Evolutionary conservation across 805 yeast genomes (phyloP), one percentile per base, ranked within the genome.

Genomic region (Ogataea haglerorum): DNA sequence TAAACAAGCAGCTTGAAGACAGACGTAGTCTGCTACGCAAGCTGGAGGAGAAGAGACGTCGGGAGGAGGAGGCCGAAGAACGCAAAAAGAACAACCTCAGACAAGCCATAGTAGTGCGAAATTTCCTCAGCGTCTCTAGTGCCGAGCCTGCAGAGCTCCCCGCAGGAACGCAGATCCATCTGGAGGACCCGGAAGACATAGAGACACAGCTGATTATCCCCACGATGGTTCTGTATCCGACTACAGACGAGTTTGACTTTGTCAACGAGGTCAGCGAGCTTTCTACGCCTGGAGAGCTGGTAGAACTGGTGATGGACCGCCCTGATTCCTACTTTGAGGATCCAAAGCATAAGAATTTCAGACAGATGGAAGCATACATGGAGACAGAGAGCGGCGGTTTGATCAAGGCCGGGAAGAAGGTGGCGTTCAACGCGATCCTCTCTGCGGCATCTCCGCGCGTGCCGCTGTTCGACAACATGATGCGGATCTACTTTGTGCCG

Each of bases 321-420:
- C 89, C 90, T 3, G 73, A 73, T 6, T 75, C 75, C 30, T 87
- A 85, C 82, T 82, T 81, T 54, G 73, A 71, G 31, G 76, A 73
- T 30, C 80, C 82, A 5, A 76, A 73, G 47, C 88, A 83, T 50
- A 49, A 50, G 19, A 75, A 80, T 45, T 87, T 88, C 58, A 65
- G 70, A 0, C 61, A 74, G 40, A 63, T 89, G 18, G 82, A 85
- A 37, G 82, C 83, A 5, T 91, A 72, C 61, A 80, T 86, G 80
- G 97, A 87, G 60, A 87, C 96, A 0, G 71, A 65, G 23, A 55
- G 78, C 2, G 96, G 96, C 36, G 97, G 97, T 0, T 70, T 91
- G 45, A 81, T 88, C 32, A 88, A 87, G 61, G 78, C 84, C 4
- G 96, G 96, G 19, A 85, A 82, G 59, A 87, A 85, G 49, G 74